phyloP scores from a whole-genome alignment of 2,329 filamentous ascomycete species.

The Colletotrichum melonis region DNA sequence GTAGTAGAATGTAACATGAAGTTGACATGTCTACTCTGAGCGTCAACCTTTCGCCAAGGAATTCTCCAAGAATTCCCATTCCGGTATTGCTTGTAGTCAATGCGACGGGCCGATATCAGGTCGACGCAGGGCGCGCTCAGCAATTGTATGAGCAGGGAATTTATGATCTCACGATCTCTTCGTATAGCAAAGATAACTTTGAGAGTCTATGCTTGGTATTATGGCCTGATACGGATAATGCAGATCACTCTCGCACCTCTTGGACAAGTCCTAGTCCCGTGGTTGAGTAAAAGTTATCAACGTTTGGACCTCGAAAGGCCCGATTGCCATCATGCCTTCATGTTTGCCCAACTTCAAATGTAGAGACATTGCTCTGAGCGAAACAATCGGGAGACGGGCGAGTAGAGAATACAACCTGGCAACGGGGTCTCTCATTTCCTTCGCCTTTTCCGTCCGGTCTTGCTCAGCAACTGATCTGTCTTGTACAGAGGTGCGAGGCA shows the following conservation, averaged over 20 bases:
- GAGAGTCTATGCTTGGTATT: not conserved
- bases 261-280: not conserved
- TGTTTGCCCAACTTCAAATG: too few relatives aligned
- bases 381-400: not conserved
- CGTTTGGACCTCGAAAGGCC: not conserved
- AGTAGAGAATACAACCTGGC: not conserved
- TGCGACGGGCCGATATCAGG: constrained; percentile 6
- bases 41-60: not conserved
- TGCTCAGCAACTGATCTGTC: not conserved
- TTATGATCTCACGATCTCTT: not conserved
- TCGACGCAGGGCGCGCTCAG: not conserved
- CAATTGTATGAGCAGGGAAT: not conserved
- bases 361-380: not conserved
- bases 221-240: not conserved
- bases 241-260: not conserved
- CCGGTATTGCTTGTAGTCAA: not conserved
- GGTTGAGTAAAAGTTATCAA: not conserved
- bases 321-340: not conserved
- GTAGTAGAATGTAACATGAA: not conserved
- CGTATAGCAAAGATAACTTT: not conserved
- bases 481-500: not conserved
- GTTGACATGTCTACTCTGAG: not conserved
- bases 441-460: not conserved
- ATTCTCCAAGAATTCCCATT: not conserved
- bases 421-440: not conserved